Base-by-base conservation (phyloP, 2,329 filamentous ascomycete species). In the Xylariaceae sp. region DNA sequence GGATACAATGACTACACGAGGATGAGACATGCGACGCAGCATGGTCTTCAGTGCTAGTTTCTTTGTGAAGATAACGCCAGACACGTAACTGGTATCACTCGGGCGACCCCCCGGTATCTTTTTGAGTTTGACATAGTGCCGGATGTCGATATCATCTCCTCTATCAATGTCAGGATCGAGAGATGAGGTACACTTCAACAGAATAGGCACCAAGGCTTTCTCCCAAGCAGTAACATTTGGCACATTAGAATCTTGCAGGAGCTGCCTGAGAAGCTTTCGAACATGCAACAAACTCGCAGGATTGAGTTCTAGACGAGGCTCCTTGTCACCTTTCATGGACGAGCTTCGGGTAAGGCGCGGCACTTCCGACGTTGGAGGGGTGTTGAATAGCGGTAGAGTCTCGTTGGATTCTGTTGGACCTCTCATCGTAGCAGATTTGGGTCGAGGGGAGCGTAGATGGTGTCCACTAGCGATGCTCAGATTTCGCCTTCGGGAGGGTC, bases 11-110 rank as follows among this genome's bases (percentile, higher is more conserved):
- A 96, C 82, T 59, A 99, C 95, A 29, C 91, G 87, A 2, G 95
- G 95, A 52, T 90, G 88, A 12, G 82, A 74, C 60, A 98, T 95
- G 60, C 86, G 90, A 54, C 95, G 85, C 18, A 90, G 88, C 95
- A 99, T 99, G 73, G 89, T 96, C 72, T 99, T 99, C 50, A 98
- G 77, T 0, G 96, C 95, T 48, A 99, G 78, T 62, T 99, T 99
- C 71, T 99, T 99, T 12, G 92, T 95, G 71, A 99, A 99, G 1
- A 99, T 93, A 7, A 99, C 88, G 0, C 95, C 96, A 9, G 95
- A 96, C 16, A 98, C 89, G 72, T 99, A 99, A n/a, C 89, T 88
- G 6, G 93, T 98, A 73, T 99, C 93, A 20, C 90, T 87, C 18
- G 93, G 93, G 61, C 84, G 89, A 16, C 93, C 93, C 16, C 95